These are phyloP conservation scores for Afroboletus lepidellus DNA, from an alignment of 1,284 basidiomycete species.

Conservation along the genomic window DNA sequence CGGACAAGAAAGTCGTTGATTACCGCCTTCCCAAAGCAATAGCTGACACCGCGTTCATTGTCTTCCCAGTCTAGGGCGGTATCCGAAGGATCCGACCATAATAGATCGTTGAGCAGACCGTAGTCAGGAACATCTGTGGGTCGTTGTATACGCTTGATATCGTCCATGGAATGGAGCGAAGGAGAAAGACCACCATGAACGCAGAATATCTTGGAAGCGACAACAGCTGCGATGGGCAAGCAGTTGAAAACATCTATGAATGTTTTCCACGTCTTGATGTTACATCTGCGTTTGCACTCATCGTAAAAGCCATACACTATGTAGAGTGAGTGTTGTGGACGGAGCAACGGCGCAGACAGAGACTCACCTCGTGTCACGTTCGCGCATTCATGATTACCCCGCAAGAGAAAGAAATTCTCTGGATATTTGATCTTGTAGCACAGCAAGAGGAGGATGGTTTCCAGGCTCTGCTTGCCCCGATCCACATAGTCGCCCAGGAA, in stretches of 20 bases:
- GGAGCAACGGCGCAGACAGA: slow-evolving; percentile 7
- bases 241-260: slow-evolving; percentile 99
- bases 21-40: slow-evolving; percentile 97
- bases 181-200: slow-evolving; percentile 98
- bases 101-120: slow-evolving; percentile 93
- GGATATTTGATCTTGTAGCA: slow-evolving; percentile 99
- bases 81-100: slow-evolving; percentile 99
- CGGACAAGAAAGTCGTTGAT: slow-evolving; percentile 94
- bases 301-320: slow-evolving; percentile 99
- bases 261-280: slow-evolving; percentile 99
- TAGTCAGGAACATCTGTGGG: slow-evolving; percentile 99
- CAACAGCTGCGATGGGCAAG: slow-evolving; percentile 96
- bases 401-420: slow-evolving; percentile 97
- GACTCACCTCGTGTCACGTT: slow-evolving; percentile 92
- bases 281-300: slow-evolving; percentile 99
- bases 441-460: slow-evolving; percentile 94
- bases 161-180: slow-evolving; percentile 97
- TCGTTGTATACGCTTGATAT: slow-evolving; percentile 96
- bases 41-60: slow-evolving; percentile 99
- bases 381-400: slow-evolving; percentile 99
- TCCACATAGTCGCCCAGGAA: slow-evolving; percentile 99
- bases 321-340: slow-evolving; percentile 17
- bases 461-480: slow-evolving; percentile 96
- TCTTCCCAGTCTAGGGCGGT: slow-evolving; percentile 99
- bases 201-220: slow-evolving; percentile 99